Evolutionary conservation across 2,329 filamentous ascomycete species (phyloP), one percentile per base, ranked within the genome.

Genomic region (Aspergillus felis): DNA sequence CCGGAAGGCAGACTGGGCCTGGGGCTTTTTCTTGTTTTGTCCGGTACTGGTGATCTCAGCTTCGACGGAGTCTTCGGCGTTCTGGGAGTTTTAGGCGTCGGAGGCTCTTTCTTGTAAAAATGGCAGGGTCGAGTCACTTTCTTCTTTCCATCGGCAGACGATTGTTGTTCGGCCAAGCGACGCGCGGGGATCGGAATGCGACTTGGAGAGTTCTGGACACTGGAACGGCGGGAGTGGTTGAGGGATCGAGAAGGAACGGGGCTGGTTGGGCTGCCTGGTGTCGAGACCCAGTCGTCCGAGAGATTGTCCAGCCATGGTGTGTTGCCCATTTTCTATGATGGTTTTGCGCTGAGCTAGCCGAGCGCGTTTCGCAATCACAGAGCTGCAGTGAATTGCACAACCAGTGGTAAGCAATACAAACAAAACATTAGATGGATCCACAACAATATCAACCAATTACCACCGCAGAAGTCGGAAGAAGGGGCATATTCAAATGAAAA

Each of bases 221-320:
- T 69, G 48, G 62, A 67, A 32, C 59, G 67, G 25, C 68, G 67
- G 41, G 70, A 71, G 22, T 64, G 60, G 27, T 59, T 57, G 53
- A 62, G 29, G 32, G 65, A 64, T 46, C 59, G 63, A 51, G 63
- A 24, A 29, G 69, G 68, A 22, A 54, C 55, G 9, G 68, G 70
- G 44, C 66, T 71, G 50, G 69, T 72, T 20, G 74, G 75, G 22
- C 74, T 73, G 35, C 61, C 66, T 57, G 70, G 74, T 56, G 70
- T 66, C 17, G 73, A 73, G 7, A 72, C 68, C 76, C 76, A 78
- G 66, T 78, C 76, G 59, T 78, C 76, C 17, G 73, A 74, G 12
- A 78, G 71, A 53, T 69, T 74, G 58, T 77, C 74, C 49, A 78
- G 73, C 76, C 76, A 78, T 67, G 75, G 76, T 65, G 74, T 69